Evolutionary conservation across 1,284 basidiomycete species (phyloP).

Genomic region (Marasmius oreades): DNA sequence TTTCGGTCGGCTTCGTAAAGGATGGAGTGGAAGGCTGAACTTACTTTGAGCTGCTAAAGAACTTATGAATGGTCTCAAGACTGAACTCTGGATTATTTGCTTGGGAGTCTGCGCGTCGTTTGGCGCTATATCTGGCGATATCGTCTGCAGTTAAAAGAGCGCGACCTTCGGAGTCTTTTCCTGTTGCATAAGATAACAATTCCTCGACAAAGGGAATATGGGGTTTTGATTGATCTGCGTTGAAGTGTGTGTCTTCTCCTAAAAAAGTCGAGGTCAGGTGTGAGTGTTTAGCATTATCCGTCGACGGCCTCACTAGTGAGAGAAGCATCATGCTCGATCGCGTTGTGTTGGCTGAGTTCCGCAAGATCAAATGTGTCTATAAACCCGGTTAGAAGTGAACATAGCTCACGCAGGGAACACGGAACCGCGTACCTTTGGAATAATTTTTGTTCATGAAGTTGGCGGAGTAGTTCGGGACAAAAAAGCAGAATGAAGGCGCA

Average conservation of each 20-base stretch:
- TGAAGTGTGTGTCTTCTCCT: conserved; percentile 57
- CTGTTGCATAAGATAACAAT: conserved; percentile 57
- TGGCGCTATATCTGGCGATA: conserved; percentile 49
- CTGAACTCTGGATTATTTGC: conserved; percentile 53
- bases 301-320: conserved; percentile 50
- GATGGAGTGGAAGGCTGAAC: conserved; percentile 22
- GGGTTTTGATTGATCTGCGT: conserved; percentile 50
- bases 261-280: neutral
- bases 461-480: conserved; percentile 58
- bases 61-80: conserved; percentile 44
- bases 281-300: neutral
- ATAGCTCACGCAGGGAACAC: neutral
- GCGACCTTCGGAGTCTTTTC: conserved; percentile 46
- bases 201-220: conserved; percentile 50
- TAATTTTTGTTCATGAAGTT: conserved; percentile 54
- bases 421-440: conserved; percentile 31
- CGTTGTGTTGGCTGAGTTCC: conserved; percentile 68
- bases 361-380: conserved; percentile 57
- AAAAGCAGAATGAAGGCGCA: conserved; percentile 59
- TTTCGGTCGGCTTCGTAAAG: neutral
- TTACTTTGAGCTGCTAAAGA: conserved; percentile 68
- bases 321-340: conserved; percentile 77
- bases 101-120: conserved; percentile 55
- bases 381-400: neutral
- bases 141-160: conserved; percentile 50